Percentiles rank a stretch among this genome's conserved stretches.
Evolutionary conservation across 192 early-diverging fungal genomes (phyloP).

Genomic region (Coemansia javaensis): DNA sequence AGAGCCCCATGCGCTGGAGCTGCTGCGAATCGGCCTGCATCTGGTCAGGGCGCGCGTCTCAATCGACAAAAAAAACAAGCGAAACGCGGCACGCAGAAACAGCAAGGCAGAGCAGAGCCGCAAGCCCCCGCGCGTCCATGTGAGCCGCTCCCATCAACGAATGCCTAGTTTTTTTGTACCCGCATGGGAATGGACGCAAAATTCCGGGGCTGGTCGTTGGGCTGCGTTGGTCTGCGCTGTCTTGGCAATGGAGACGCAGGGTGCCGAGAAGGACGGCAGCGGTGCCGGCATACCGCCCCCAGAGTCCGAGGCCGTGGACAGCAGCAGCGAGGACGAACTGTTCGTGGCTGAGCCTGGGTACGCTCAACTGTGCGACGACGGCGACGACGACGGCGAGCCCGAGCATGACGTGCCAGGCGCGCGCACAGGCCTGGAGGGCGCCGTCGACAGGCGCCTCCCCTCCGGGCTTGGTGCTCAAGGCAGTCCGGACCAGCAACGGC

Average conservation of each 20-base stretch:
- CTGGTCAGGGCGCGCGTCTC: not conserved
- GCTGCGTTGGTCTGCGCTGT: too few species aligned
- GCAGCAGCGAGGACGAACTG: not conserved
- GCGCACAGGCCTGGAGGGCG: not conserved
- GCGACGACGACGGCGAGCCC: not conserved
- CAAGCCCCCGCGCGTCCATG: too few species aligned
- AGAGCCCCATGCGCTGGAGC: slow-evolving; percentile 24
- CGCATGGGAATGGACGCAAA: too few species aligned
- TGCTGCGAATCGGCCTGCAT: slow-evolving; percentile 28
- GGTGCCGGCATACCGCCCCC: too few species aligned
- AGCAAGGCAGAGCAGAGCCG: not conserved
- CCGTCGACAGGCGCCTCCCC: slow-evolving; percentile 8
- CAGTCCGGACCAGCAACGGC: not conserved
- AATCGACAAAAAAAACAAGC: not conserved
- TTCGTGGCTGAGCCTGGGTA: slow-evolving; percentile 6
- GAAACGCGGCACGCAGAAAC: not conserved
- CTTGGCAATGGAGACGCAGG: too few species aligned
- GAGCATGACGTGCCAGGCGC: not conserved
- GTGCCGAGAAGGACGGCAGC: not conserved
- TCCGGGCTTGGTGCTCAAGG: not conserved
- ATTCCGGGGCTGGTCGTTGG: too few species aligned
- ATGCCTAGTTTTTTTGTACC: too few species aligned
- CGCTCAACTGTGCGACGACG: slow-evolving; percentile 2
- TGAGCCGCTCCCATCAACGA: too few species aligned
- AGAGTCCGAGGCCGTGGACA: not conserved